phyloP scores from a whole-genome alignment of 1,139 yeast genomes.

The Yamadazyma diddensiae region DNA sequence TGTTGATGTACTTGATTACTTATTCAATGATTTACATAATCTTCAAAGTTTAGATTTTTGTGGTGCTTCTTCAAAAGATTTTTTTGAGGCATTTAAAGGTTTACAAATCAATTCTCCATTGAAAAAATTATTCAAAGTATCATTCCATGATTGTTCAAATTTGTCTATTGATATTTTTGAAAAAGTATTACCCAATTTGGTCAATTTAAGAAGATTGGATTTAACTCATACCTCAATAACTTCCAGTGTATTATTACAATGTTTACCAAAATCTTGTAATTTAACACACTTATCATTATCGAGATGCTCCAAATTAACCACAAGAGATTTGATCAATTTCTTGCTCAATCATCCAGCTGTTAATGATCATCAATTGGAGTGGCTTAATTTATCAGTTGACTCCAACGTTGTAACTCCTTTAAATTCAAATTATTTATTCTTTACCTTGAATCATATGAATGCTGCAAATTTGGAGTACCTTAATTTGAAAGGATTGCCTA shows the following conservation, averaged over 20 bases:
- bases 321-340: constrained; percentile 70
- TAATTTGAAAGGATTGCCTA: constrained; percentile 76
- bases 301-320: constrained; percentile 73
- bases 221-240: constrained; percentile 78
- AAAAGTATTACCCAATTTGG: constrained; percentile 55
- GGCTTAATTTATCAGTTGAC: constrained; percentile 79
- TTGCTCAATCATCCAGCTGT: constrained; percentile 73
- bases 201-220: constrained; percentile 66
- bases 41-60: constrained; percentile 81
- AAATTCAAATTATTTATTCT: constrained; percentile 56
- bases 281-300: constrained; percentile 79
- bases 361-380: constrained; percentile 50
- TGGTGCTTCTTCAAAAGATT: constrained; percentile 72
- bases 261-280: constrained; percentile 51
- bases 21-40: constrained; percentile 58
- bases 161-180: constrained; percentile 56
- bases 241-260: constrained; percentile 46
- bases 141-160: constrained; percentile 88
- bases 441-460: constrained; percentile 51
- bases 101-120: constrained; percentile 20
- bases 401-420: constrained; percentile 64
- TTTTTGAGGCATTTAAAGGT: constrained; percentile 59
- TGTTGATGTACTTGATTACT: constrained; percentile 50
- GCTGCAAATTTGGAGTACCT: constrained; percentile 54
- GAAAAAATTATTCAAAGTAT: constrained; percentile 49